These are phyloP conservation scores for Metarhizium guizhouense DNA, from an alignment of 2,329 filamentous ascomycete genomes.

Conservation along the genomic window DNA sequence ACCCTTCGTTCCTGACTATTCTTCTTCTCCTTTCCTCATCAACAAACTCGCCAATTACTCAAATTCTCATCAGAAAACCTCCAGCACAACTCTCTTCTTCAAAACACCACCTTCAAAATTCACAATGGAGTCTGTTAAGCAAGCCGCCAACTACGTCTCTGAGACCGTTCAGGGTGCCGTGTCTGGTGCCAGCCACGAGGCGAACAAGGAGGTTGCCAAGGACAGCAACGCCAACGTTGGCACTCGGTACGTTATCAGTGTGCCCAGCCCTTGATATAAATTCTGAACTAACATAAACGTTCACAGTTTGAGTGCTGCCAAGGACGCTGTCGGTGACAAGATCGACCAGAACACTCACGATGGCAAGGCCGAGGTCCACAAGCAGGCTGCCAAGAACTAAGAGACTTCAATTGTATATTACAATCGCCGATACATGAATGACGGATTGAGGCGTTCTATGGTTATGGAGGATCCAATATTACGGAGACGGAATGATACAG, in stretches of 20 bases:
- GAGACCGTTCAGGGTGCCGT: slow-evolving; percentile 53
- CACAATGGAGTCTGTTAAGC: slow-evolving; percentile 46
- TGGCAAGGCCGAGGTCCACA: slow-evolving; percentile 33
- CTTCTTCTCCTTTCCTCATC: background rate
- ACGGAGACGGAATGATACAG: background rate
- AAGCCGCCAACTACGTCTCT: slow-evolving; percentile 60
- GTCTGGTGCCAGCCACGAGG: slow-evolving; percentile 54
- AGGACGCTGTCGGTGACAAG: slow-evolving; percentile 42
- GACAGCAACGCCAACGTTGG: slow-evolving; percentile 40
- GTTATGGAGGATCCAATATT: background rate
- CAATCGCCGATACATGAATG: background rate
- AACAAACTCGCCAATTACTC: background rate
- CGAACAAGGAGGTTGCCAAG: slow-evolving; percentile 63
- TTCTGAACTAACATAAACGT: background rate
- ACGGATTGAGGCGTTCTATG: background rate
- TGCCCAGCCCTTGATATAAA: background rate
- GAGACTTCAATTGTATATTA: background rate
- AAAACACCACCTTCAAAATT: slow-evolving; percentile 11
- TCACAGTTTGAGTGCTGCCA: slow-evolving; percentile 33
- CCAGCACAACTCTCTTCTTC: slow-evolving; percentile 3
- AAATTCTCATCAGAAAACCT: background rate
- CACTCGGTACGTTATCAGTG: slow-evolving; percentile 39
- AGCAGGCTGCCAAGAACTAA: slow-evolving; percentile 25
- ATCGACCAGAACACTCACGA: slow-evolving; percentile 31
- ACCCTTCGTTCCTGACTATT: background rate